Base-by-base conservation (phyloP, 495 filamentous ascomycete genomes). In the Tuber magnatum region DNA sequence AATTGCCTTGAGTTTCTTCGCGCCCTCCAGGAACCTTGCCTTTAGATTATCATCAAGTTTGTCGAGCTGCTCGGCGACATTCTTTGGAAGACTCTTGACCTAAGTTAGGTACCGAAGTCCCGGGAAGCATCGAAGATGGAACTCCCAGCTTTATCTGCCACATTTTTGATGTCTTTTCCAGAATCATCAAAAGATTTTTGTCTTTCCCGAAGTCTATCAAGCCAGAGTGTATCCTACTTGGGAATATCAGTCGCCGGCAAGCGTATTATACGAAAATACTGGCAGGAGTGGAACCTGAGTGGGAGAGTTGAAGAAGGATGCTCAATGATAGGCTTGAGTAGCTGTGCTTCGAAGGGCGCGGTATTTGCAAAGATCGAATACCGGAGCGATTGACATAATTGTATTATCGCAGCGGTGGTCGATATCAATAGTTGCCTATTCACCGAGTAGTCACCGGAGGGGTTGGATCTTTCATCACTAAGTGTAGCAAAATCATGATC, bases 171-270 rank as follows among this genome's bases (percentile, higher is more conserved):
- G 12, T 32, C n/a, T 41, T 32, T 68, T 9, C 44, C 70, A 20
- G 69, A 48, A 14, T 73, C 71, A 0, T 56, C 48, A 18, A 76
- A 20, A 20, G 38, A 22, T 32, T 76, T 76, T 70, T 76, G 18
- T 39, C 32, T 38, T 68, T 32, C 18, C 48, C 22, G 40, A 39
- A 69, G 39, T 65, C 48, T 14, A n/a, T n/a, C 28, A 65, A 65
- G 56, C 6, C 14, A 65, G 28, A 65, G 56, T 35, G n/a, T 65
- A 28, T 35, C 28, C 56, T 35, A 65, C 56, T 18, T 16, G 35
- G 3, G 28, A 65, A 18, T 28, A n/a, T 28, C n/a, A 32, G 51
- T 32, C n/a, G n/a, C 51, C n/a, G 51, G 51, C 16, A 5, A 32
- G 51, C 3, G n/a, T n/a, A n/a, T n/a, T n/a, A 10, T 61, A 61